Base-by-base conservation (phyloP, 805 yeast species). In the Candida lessepsii region DNA sequence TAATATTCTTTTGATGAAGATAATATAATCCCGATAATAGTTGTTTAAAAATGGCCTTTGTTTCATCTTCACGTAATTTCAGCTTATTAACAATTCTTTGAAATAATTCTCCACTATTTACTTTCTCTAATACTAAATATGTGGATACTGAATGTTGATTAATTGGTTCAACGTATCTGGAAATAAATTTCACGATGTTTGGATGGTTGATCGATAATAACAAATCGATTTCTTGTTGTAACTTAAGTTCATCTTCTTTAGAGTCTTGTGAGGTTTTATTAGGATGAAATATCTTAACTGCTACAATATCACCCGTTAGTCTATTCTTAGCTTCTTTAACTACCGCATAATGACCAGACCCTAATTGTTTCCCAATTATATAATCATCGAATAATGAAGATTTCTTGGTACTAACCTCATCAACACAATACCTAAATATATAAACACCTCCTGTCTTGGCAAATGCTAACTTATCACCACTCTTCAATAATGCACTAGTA, bases 331-430 rank as follows among this genome's bases (percentile, higher is more conserved):
- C 87, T 48, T 82, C 86, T 53, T 79, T 81, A 3, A 85, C 93
- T n/a, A 79, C 78, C 0, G 93, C 91, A 52, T 85, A 85, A 59
- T 85, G 91, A 0, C 93, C 93, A 3, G 83, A 63, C 0, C 93
- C 93, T 16, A 85, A 60, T 47, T 80, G 77, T 40, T 67, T 70
- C 0, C 86, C 86, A 14, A 77, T 44, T 5, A 74, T 65, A 49
- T 76, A 77, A 41, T 74, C 73, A 51, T 81, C 85, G 45, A 73
- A 77, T 39, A 84, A 78, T 2, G 83, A 69, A n/a, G 40, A 57
- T 30, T 39, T 45, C 31, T 47, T n/a, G 40, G 40, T 50, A 6
- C 24, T 36, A 45, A 57, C 37, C 47, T 49, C 40, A 56, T 63
- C 67, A 35, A 39, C 51, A 25, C 42, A 40, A 47, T 77, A 78